Conservation (phyloP, 116 monocot genomes). For the Phalaenopsis hybrid region DNA sequence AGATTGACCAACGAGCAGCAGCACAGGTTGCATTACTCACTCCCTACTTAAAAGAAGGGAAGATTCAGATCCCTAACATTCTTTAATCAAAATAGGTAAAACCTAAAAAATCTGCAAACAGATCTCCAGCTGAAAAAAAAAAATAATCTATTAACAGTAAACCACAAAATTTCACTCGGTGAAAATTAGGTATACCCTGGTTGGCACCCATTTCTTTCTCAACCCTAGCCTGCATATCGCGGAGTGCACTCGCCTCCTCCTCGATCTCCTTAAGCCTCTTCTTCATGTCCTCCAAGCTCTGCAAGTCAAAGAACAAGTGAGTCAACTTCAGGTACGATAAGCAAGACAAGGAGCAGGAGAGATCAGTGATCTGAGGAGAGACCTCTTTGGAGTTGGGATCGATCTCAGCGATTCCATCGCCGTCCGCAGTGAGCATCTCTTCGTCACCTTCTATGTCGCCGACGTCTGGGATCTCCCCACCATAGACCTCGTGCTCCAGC, state of each 20-base stretch:
- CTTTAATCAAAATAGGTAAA: neutral
- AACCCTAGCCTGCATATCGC: slow-evolving; percentile 17
- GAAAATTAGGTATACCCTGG: slow-evolving; percentile 9
- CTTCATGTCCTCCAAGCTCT: slow-evolving; percentile 21
- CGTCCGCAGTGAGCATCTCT: slow-evolving; percentile 15
- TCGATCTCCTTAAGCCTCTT: slow-evolving; percentile 17
- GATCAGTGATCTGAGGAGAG: neutral
- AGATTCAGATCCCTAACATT: neutral
- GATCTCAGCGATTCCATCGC: slow-evolving; percentile 6
- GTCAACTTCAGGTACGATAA: neutral
- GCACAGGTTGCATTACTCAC: neutral
- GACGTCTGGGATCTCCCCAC: slow-evolving; percentile 33
- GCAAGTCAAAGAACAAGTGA: neutral
- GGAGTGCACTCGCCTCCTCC: slow-evolving; percentile 13
- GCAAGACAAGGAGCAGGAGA: neutral
- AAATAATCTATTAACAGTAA: neutral
- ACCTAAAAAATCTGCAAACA: neutral
- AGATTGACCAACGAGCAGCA: neutral
- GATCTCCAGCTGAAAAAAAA: neutral
- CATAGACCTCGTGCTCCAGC: slow-evolving; percentile 36
- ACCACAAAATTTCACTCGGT: neutral
- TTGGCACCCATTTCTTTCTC: slow-evolving; percentile 16
- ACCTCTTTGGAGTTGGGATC: slow-evolving; percentile 7
- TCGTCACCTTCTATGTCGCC: slow-evolving; percentile 33
- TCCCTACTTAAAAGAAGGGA: neutral